Percentiles rank a stretch among this genome's conserved stretches.
These are phyloP conservation scores for Pseudoturritis turrita DNA, from an alignment of 345 rosid genomes.

Conservation along the genomic window DNA sequence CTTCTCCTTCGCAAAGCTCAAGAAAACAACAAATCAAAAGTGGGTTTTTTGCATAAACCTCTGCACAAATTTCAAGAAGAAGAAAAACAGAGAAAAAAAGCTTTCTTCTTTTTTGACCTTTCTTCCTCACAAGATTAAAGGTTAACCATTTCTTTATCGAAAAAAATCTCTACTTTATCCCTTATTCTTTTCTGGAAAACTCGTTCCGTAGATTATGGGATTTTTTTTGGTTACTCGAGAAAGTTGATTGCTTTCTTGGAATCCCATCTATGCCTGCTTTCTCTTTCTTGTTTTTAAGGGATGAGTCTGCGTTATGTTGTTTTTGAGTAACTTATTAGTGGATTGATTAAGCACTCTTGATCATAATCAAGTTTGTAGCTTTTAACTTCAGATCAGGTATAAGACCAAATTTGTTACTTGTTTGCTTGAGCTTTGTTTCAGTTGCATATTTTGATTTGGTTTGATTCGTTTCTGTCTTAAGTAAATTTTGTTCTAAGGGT, in stretches of 20 bases:
- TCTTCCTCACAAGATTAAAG: constrained; percentile 1
- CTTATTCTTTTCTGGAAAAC: constrained; percentile 10
- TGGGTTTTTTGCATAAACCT: not conserved
- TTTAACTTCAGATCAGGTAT: constrained; percentile 24
- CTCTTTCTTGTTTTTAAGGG: constrained; percentile 9
- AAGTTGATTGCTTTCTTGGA: constrained; percentile 32
- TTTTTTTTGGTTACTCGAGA: constrained; percentile 27
- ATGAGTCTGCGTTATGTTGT: not conserved
- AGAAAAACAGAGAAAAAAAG: constrained; percentile 14
- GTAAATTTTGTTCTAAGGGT: not conserved
- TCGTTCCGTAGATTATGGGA: constrained; percentile 24
- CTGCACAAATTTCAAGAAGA: constrained; percentile 27
- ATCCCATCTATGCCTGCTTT: not conserved
- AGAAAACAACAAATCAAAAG: not conserved
- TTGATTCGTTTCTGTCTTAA: not conserved
- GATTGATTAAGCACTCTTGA: not conserved
- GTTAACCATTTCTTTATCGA: constrained; percentile 13
- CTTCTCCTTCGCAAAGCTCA: constrained; percentile 19
- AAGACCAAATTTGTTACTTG: not conserved
- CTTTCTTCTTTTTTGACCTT: constrained; percentile 25
- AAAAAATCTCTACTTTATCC: not conserved
- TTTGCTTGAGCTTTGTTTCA: constrained; percentile 8
- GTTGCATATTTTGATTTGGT: not conserved
- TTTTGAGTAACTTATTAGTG: constrained; percentile 12
- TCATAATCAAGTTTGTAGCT: not conserved